These are phyloP conservation scores for Hypoxylon sp. DNA, from an alignment of 2,329 filamentous ascomycete species.

Conservation along the genomic window DNA sequence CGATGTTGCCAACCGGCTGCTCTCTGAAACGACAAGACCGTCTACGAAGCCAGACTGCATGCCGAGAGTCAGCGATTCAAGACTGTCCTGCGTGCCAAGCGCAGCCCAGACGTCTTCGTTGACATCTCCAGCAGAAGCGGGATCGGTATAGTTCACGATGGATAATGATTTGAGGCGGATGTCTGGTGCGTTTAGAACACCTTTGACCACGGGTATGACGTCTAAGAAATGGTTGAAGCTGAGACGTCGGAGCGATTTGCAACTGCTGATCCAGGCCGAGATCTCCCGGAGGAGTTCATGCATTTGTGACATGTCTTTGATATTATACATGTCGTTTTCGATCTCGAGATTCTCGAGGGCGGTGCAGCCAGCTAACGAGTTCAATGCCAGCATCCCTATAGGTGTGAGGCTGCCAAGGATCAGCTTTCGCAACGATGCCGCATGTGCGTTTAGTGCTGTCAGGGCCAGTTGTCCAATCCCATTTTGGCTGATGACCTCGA, in stretches of 20 bases:
- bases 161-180: constrained; percentile 39
- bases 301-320: constrained; percentile 33
- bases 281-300: constrained; percentile 41
- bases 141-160: constrained; percentile 30
- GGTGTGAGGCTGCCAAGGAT: constrained; percentile 44
- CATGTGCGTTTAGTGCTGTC: constrained; percentile 57
- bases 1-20: constrained; percentile 45
- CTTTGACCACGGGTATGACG: constrained; percentile 46
- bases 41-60: constrained; percentile 55
- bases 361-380: constrained; percentile 46
- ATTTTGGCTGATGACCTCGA: constrained; percentile 65
- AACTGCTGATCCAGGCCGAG: constrained; percentile 44
- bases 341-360: constrained; percentile 47
- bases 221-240: constrained; percentile 57
- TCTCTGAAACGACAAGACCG: constrained; percentile 51
- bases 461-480: constrained; percentile 63
- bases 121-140: constrained; percentile 11
- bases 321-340: constrained; percentile 37
- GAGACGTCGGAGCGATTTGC: constrained; percentile 39
- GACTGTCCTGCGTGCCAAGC: constrained; percentile 36
- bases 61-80: constrained; percentile 40
- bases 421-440: constrained; percentile 47
- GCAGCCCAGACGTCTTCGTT: constrained; percentile 36
- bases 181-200: constrained; percentile 36
- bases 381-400: constrained; percentile 42